These are phyloP conservation scores for Coniochaeta hoffmannii DNA, from an alignment of 2,329 filamentous ascomycete species.

Conservation along the genomic window DNA sequence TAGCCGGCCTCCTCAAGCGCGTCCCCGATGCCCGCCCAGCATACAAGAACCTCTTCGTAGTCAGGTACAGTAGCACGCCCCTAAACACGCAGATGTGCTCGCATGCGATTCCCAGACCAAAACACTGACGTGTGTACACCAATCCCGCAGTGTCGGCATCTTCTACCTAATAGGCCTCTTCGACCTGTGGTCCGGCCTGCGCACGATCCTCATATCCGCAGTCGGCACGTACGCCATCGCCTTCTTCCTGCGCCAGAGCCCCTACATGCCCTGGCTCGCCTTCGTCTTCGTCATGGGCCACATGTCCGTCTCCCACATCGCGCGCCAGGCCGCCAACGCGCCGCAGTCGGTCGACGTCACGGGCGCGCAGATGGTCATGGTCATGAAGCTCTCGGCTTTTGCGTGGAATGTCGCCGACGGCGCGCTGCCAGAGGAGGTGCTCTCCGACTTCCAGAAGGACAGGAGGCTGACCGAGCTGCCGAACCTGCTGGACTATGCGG, in stretches of 20 bases:
- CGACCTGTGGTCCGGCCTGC: slow-evolving; percentile 79
- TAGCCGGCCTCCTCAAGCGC: slow-evolving; percentile 82
- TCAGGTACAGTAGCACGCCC: slow-evolving; percentile 45
- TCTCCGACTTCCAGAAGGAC: slow-evolving; percentile 84
- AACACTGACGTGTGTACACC: background rate
- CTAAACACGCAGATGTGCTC: background rate
- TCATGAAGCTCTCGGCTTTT: slow-evolving; percentile 96
- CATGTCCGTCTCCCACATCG: slow-evolving; percentile 84
- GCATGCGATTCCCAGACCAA: background rate
- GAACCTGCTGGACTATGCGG: slow-evolving; percentile 69
- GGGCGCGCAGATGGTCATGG: slow-evolving; percentile 92
- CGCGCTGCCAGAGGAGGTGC: slow-evolving; percentile 64
- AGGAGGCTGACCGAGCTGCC: slow-evolving; percentile 72
- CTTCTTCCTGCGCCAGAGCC: slow-evolving; percentile 67
- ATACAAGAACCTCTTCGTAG: slow-evolving; percentile 82
- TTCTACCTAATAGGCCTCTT: slow-evolving; percentile 95
- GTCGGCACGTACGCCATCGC: slow-evolving; percentile 77
- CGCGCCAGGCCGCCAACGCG: slow-evolving; percentile 63
- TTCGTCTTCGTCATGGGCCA: slow-evolving; percentile 95
- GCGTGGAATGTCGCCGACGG: slow-evolving; percentile 98
- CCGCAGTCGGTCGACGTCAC: slow-evolving; percentile 76
- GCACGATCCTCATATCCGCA: slow-evolving; percentile 73
- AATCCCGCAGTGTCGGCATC: slow-evolving; percentile 55
- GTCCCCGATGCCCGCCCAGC: slow-evolving; percentile 78
- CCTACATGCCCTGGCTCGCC: slow-evolving; percentile 95